Evolutionary conservation across 2,329 filamentous ascomycete genomes (phyloP).

Genomic region (Orbilia blumenaviensis): DNA sequence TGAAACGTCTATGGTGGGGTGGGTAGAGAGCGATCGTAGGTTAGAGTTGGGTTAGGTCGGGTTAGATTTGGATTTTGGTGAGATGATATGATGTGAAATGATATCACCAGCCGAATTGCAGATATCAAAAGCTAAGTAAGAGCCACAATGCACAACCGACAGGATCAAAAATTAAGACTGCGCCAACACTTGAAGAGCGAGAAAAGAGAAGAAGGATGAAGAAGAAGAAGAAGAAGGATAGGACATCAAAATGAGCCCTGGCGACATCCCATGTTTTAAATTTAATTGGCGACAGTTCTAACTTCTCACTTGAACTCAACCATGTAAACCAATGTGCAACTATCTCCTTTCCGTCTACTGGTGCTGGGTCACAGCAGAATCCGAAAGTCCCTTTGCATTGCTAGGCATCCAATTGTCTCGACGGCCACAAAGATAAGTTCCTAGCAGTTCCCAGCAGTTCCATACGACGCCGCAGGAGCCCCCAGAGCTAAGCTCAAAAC

Average conservation of each 20-base stretch:
- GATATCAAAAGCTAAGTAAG: not conserved
- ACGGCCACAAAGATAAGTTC: slow-evolving; percentile 2
- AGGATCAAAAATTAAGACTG: not conserved
- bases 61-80: slow-evolving; percentile 3
- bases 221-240: not conserved
- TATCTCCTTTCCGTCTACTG: not conserved
- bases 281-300: not conserved
- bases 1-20: not conserved
- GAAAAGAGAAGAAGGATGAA: not conserved
- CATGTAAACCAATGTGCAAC: too few relatives aligned
- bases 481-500: slow-evolving; percentile 5
- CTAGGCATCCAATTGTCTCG: slow-evolving; percentile 35
- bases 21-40: not conserved
- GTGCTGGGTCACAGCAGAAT: not conserved
- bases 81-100: slow-evolving; percentile 8
- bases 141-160: not conserved
- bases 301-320: too few relatives aligned
- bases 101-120: not conserved
- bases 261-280: slow-evolving; percentile 1
- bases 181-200: not conserved
- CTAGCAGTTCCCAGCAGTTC: not conserved
- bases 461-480: slow-evolving; percentile 11
- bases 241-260: not conserved
- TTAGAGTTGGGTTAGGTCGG: not conserved
- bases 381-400: slow-evolving; percentile 1